A percentile compares a stretch with the other conserved stretches of the same genome.
These are phyloP conservation scores for Trifolium pratense DNA, from an alignment of 306 rosid genomes.

Conservation along the genomic window DNA sequence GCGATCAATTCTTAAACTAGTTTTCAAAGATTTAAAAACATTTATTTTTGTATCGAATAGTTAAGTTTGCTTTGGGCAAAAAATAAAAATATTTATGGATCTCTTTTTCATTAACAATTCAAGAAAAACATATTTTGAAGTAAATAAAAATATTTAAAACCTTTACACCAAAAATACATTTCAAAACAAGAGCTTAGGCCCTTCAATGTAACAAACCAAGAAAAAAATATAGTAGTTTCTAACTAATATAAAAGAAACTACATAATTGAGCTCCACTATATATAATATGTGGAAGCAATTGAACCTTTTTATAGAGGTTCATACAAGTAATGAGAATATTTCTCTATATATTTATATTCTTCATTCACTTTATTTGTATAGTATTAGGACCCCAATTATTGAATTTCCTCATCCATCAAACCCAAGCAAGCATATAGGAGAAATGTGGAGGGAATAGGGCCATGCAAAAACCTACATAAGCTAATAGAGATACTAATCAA, in stretches of 20 bases:
- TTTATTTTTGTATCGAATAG: too few relatives aligned
- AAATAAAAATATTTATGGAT: too few relatives aligned
- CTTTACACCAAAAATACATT: slow-evolving; percentile 20
- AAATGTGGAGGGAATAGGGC: slow-evolving; percentile 59
- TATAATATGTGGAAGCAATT: slow-evolving; percentile 21
- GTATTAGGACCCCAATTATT: slow-evolving; percentile 68
- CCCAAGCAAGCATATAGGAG: slow-evolving; percentile 39
- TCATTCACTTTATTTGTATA: slow-evolving; percentile 54
- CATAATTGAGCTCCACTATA: slow-evolving; percentile 37
- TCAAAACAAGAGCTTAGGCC: slow-evolving; percentile 27
- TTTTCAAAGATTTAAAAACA: too few relatives aligned
- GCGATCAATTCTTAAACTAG: too few relatives aligned
- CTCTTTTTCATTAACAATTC: background rate
- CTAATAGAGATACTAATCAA: slow-evolving; percentile 35
- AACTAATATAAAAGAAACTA: slow-evolving; percentile 33
- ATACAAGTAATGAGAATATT: slow-evolving; percentile 38
- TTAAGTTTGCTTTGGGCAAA: too few relatives aligned
- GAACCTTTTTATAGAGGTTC: slow-evolving; percentile 22
- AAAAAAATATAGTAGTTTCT: slow-evolving; percentile 8
- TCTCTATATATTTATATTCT: slow-evolving; percentile 39
- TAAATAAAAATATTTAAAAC: slow-evolving; percentile 4
- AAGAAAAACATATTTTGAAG: background rate
- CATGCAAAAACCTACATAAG: slow-evolving; percentile 60
- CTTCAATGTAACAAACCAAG: slow-evolving; percentile 4
- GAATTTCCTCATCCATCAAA: slow-evolving; percentile 46